These are phyloP conservation scores for Phylloporus sp. DNA, from an alignment of 768 basidiomycete genomes.

Conservation along the genomic window DNA sequence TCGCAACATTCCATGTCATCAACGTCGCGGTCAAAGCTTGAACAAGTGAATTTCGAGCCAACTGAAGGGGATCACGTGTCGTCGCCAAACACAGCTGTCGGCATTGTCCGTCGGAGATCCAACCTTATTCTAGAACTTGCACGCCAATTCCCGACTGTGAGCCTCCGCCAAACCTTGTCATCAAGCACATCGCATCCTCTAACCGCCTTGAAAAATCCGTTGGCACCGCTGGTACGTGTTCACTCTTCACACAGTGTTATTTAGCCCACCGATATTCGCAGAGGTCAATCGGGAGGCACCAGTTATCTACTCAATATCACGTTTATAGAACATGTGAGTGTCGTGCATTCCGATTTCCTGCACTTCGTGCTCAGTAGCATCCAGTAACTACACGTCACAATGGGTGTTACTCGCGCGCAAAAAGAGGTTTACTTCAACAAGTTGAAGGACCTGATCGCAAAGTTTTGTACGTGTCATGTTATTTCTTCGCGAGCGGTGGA, in stretches of 20 bases:
- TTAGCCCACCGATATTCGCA: conserved; percentile 24
- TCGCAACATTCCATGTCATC: conserved; percentile 81
- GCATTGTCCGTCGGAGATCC: conserved; percentile 16
- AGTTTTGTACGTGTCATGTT: conserved; percentile 65
- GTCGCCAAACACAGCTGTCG: conserved; percentile 7
- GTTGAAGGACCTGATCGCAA: conserved; percentile 87
- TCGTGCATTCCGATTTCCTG: too few relatives aligned
- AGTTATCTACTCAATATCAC: conserved; percentile 27
- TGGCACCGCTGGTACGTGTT: conserved; percentile 68
- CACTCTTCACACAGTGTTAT: not conserved
- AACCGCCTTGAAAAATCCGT: conserved; percentile 92
- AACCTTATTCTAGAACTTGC: conserved; percentile 31
- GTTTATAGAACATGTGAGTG: conserved; percentile 27
- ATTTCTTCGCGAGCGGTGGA: not conserved
- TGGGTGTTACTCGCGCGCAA: conserved; percentile 89
- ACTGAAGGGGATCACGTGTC: conserved; percentile 10
- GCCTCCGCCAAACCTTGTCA: conserved; percentile 23
- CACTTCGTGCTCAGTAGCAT: not conserved
- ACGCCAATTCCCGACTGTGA: conserved; percentile 18
- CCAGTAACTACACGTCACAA: conserved; percentile 40
- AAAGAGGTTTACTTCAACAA: conserved; percentile 91
- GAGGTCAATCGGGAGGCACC: conserved; percentile 96
- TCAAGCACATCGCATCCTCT: conserved; percentile 15
- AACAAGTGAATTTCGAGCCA: too few relatives aligned
- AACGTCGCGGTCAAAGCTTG: not conserved